Evolutionary conservation across 2,329 filamentous ascomycete genomes (phyloP), one percentile per base, ranked within the genome.

Genomic region (Fusarium udum): DNA sequence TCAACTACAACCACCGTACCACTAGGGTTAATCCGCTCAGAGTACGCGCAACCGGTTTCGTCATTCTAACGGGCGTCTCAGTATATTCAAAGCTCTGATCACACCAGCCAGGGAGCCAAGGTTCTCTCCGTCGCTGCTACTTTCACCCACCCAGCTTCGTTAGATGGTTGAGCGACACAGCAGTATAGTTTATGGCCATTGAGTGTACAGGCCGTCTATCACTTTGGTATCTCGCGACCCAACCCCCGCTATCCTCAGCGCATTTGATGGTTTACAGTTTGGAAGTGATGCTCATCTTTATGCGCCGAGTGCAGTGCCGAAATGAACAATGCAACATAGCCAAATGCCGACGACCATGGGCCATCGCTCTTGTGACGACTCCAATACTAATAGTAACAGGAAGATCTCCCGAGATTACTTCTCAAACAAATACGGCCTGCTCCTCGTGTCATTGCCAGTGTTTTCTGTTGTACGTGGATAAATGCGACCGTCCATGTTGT

Each of bases 41-140:
- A 26, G 14, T 16, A 2, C 34, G 7, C 5, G 20, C 51, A 40
- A 18, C 15, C 14, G 6, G 7, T 2, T n/a, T 18, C 51, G 4
- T 22, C 2, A n/a, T 28, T n/a, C 11, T 7, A 1, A 28, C 11
- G 18, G 11, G 8, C 5, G 15, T 4, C 7, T 39, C 34, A 5
- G 6, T 10, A 7, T 3, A 28, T 5, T 2, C 2, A 55, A 20
- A 18, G 7, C 6, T 28, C 11, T 16, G 20, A 18, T 16, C 13
- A 3, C 6, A 5, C 20, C 24, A 28, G 24, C 2, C n/a, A n/a
- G 13, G 20, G 18, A 39, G 3, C 11, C 24, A 37, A 6, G 11
- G 20, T 39, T 10, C 20, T n/a, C 20, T 39, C 4, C 7, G 7
- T 5, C 11, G 11, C 20, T 40, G 15, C 34, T 14, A 9, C 34